Base-by-base conservation (phyloP, 345 rosid species). In the Geranium brycei region DNA sequence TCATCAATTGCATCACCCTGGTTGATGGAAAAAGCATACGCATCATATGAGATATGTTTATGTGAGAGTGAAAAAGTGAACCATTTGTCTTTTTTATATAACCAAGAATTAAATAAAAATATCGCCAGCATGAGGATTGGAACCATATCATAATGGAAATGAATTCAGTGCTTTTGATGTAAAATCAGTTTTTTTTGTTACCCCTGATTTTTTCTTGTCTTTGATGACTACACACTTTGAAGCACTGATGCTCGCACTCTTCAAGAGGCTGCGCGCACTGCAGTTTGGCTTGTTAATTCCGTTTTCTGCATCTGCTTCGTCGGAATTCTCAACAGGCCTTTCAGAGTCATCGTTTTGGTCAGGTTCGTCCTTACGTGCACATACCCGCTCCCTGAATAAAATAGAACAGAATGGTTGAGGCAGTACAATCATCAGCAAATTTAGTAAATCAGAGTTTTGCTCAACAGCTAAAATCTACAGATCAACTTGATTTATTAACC, bases 221-320 rank as follows among this genome's bases (percentile, higher is more conserved):
- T 82, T 67, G 66, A 79, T 74, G 41, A 72, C 89, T 41, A 89
- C 77, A 68, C 98, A 91, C 75, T 89, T 87, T 53, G 98, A 89
- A 68, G 85, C 98, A 71, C 96, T 91, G 64, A 91, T 91, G 77
- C 96, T 91, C 55, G 87, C 91, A 67, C 98, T 91, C 80, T 91
- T 91, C 77, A 85, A 71, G 58, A 91, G 72, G 82, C 84, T 79
- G 31, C 89, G 87, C 6, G 79, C 76, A 28, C 82, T 83, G 75
- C 68, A 73, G 64, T 77, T 81, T 11, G 82, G 62, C 63, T 72
- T 80, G 79, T 53, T 68, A 38, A 35, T 62, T 30, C 70, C 79
- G 60, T 77, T 7, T 35, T 7, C 66, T 12, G 69, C 68, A 3
- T 68, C 66, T 51, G 58, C 66, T 62, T 66, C 75, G 51, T 74